These are phyloP conservation scores for Erysimum pusillum DNA, from an alignment of 441 rosid species.

Conservation along the genomic window DNA sequence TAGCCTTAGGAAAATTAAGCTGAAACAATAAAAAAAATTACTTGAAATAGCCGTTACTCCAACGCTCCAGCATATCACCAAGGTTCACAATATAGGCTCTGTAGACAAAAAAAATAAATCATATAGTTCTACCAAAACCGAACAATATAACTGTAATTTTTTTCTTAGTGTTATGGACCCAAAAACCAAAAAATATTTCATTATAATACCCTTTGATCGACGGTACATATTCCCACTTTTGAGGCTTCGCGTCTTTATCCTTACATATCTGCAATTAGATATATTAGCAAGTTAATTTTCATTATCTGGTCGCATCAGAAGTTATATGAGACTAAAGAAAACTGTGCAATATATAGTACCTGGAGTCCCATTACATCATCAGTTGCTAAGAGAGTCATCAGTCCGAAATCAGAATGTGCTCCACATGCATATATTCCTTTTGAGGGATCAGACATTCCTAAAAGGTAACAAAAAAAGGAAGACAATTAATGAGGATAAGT, in stretches of 20 bases:
- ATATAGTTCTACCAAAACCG: background rate
- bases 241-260: slow-evolving; percentile 75
- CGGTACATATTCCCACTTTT: slow-evolving; percentile 77
- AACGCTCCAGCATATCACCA: slow-evolving; percentile 82
- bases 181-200: background rate
- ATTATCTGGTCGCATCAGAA: background rate
- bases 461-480: slow-evolving; percentile 47
- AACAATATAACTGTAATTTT: background rate
- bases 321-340: background rate
- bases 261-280: slow-evolving; percentile 74
- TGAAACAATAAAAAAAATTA: slow-evolving; percentile 38
- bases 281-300: background rate
- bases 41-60: slow-evolving; percentile 91
- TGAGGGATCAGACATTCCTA: slow-evolving; percentile 66
- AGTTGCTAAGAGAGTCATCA: slow-evolving; percentile 85
- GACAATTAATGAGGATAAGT: background rate
- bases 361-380: slow-evolving; percentile 85
- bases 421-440: slow-evolving; percentile 89
- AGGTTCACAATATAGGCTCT: slow-evolving; percentile 42
- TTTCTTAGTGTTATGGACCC: background rate
- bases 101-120: background rate
- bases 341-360: slow-evolving; percentile 56
- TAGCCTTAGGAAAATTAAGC: background rate
- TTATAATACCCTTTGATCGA: slow-evolving; percentile 43
- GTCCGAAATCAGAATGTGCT: slow-evolving; percentile 90